Evolutionary conservation across 169 alveolate species (phyloP).

Genomic region (Cytauxzoon felis): DNA sequence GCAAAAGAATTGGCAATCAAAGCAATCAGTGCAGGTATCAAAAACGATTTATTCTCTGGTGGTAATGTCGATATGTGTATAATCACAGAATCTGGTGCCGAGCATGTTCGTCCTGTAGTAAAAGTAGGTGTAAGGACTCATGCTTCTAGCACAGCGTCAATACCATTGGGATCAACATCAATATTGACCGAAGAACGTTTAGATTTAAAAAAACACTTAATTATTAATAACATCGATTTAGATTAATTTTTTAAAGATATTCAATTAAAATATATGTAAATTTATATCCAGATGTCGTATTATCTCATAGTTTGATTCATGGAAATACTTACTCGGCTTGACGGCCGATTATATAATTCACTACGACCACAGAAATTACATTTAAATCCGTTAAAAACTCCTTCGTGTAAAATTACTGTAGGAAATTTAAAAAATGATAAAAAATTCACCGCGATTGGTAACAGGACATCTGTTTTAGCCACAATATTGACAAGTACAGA

Average conservation of each 20-base stretch:
- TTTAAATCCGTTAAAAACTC: constrained; percentile 42
- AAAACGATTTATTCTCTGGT: constrained; percentile 95
- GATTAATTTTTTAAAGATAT: neutral
- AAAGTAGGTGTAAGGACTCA: constrained; percentile 72
- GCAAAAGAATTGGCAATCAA: constrained; percentile 85
- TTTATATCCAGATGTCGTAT: neutral
- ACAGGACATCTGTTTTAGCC: constrained; percentile 44
- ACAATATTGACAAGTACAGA: constrained; percentile 17
- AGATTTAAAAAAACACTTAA: constrained; percentile 61
- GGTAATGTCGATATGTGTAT: constrained; percentile 92
- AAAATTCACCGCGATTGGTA: constrained; percentile 12
- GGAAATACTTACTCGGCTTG: constrained; percentile 16
- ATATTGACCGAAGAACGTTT: constrained; percentile 70
- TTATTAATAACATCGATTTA: constrained; percentile 56
- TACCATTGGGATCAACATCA: constrained; percentile 77
- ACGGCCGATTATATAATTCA: constrained; percentile 27
- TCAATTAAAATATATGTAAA: neutral
- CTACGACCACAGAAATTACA: constrained; percentile 22
- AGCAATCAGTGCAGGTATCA: constrained; percentile 95
- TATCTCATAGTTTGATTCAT: neutral
- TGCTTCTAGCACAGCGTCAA: constrained; percentile 68
- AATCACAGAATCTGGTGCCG: constrained; percentile 84
- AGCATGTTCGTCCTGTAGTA: constrained; percentile 76
- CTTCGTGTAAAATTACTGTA: constrained; percentile 43
- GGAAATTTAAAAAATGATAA: constrained; percentile 7